Evolutionary conservation across 1,284 basidiomycete species (phyloP).

Genomic region (Boletus mariae): DNA sequence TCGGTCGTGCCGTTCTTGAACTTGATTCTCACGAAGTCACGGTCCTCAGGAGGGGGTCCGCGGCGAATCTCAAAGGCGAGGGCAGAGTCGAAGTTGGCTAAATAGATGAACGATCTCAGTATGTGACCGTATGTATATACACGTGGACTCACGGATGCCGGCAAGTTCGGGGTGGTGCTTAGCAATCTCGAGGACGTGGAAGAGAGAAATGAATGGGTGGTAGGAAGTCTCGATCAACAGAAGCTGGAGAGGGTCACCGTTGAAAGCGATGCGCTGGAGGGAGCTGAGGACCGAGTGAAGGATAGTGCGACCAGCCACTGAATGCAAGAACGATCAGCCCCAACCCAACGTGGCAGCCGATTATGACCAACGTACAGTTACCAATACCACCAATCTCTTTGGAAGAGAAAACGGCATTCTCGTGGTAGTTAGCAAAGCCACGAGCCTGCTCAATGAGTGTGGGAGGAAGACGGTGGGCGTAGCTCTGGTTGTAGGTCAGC

Average conservation of each 20-base stretch:
- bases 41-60: constrained; percentile 66
- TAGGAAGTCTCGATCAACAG: constrained; percentile 76
- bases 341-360: background rate
- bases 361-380: constrained; percentile 53
- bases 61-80: constrained; percentile 77
- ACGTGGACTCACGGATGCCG: constrained; percentile 55
- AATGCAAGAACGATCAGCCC: constrained; percentile 10
- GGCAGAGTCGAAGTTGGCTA: constrained; percentile 77
- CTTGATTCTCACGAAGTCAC: constrained; percentile 76
- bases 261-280: constrained; percentile 73
- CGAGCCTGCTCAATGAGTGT: constrained; percentile 67
- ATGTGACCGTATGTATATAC: background rate
- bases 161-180: constrained; percentile 55
- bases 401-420: constrained; percentile 73
- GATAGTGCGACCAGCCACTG: constrained; percentile 78
- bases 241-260: constrained; percentile 74
- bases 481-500: constrained; percentile 76
- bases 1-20: constrained; percentile 80
- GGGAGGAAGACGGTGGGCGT: constrained; percentile 67
- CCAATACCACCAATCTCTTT: constrained; percentile 60
- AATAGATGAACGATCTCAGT: constrained; percentile 9
- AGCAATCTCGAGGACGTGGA: constrained; percentile 68
- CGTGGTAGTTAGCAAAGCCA: constrained; percentile 73
- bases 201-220: constrained; percentile 85
- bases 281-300: constrained; percentile 67